Evolutionary conservation across 495 filamentous ascomycete species (phyloP).

Genomic region (Podospora appendiculata): DNA sequence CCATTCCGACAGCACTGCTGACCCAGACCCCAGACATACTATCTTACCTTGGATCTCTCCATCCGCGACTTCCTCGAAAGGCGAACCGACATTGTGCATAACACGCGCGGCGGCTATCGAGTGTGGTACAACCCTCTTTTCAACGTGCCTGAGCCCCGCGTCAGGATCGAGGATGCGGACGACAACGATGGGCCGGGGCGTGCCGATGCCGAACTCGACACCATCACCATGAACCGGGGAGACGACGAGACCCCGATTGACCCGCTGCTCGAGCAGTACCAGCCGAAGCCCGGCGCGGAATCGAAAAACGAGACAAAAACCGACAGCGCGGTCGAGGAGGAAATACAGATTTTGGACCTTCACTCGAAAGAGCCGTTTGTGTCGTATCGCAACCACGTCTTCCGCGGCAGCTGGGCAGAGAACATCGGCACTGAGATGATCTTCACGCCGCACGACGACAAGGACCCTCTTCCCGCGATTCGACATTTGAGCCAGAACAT

Average conservation of each 20-base stretch:
- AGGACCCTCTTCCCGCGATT: conserved; percentile 28
- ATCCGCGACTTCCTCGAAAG: conserved; percentile 37
- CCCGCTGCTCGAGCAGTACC: conserved; percentile 5
- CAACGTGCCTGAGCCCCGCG: conserved; percentile 15
- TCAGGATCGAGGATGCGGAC: conserved; percentile 19
- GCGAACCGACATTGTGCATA: conserved; percentile 20
- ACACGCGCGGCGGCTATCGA: conserved; percentile 22
- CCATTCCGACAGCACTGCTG: background rate
- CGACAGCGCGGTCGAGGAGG: conserved; percentile 13
- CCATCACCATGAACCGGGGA: conserved; percentile 10
- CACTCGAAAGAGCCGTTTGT: conserved; percentile 65
- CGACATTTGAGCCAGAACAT: conserved; percentile 41
- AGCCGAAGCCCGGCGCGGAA: background rate
- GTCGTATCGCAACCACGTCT: conserved; percentile 65
- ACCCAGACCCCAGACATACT: conserved; percentile 36
- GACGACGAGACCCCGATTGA: conserved; percentile 11
- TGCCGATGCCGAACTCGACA: conserved; percentile 21
- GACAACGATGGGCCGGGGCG: conserved; percentile 23
- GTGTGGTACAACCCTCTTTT: conserved; percentile 30
- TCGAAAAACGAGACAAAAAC: too few relatives aligned
- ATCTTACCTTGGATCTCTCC: conserved; percentile 48
- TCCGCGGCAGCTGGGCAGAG: conserved; percentile 67
- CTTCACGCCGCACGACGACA: conserved; percentile 47
- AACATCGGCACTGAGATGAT: conserved; percentile 76
- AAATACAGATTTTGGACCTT: conserved; percentile 74